These are phyloP conservation scores for Histomonas meleagridis DNA, from an alignment of 208 protist species.

Conservation along the genomic window DNA sequence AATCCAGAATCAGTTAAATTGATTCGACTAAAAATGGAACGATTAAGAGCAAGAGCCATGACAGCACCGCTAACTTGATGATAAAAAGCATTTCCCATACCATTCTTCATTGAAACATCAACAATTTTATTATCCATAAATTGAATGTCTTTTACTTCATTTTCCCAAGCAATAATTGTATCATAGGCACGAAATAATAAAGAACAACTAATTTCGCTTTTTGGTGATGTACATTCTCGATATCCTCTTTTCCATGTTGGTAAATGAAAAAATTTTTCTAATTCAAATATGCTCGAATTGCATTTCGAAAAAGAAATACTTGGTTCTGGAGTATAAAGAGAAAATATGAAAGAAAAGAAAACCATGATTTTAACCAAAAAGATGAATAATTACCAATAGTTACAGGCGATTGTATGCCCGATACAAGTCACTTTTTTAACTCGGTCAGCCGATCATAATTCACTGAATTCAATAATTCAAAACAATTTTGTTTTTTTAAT, in stretches of 20 bases:
- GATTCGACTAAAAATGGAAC: not conserved
- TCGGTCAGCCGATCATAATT: too few species aligned
- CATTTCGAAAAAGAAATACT: too few species aligned
- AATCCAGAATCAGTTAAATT: not conserved
- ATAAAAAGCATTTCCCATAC: not conserved
- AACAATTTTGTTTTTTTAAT: too few species aligned
- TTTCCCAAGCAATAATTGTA: not conserved
- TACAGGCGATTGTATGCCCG: too few species aligned
- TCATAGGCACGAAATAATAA: not conserved
- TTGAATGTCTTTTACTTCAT: not conserved
- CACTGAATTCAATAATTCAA: too few species aligned
- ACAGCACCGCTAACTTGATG: not conserved
- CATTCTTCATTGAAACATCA: not conserved
- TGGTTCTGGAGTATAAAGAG: too few species aligned
- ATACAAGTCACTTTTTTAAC: too few species aligned
- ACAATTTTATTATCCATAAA: not conserved
- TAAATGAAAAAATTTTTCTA: not conserved
- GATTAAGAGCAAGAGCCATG: not conserved
- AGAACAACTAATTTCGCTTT: not conserved
- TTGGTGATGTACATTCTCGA: not conserved
- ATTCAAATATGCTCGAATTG: too few species aligned
- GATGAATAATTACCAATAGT: too few species aligned
- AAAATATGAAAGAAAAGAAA: too few species aligned
- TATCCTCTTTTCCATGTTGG: not conserved
- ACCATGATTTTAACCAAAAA: too few species aligned